phyloP scores from a whole-genome alignment of 129 eudicot genomes.

The Saussurea involucrata region DNA sequence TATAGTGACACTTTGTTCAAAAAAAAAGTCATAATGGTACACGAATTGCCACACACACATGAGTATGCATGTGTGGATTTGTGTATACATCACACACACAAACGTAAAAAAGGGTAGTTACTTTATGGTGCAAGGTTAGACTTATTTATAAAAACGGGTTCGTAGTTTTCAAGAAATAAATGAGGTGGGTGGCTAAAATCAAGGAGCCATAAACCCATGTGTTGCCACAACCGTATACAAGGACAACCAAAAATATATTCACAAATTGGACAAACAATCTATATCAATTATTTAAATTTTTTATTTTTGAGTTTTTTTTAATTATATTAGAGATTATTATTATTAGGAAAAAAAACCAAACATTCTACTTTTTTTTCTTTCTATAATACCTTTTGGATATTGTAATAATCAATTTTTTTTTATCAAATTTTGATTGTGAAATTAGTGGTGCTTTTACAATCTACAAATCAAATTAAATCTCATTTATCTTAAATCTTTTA shows the following conservation, averaged over 20 bases:
- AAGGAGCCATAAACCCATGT: conserved; percentile 43
- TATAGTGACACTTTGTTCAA: conserved; percentile 29
- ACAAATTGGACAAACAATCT: too few species aligned
- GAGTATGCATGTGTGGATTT: conserved; percentile 35
- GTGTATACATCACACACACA: conserved; percentile 41
- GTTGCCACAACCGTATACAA: conserved; percentile 20
- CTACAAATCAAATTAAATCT: too few species aligned
- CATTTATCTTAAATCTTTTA: too few species aligned
- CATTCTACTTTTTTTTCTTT: too few species aligned
- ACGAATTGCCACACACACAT: conserved; percentile 31
- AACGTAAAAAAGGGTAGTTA: conserved; percentile 40
- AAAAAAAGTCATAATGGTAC: conserved; percentile 30
- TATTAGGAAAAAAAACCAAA: too few species aligned
- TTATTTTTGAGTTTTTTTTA: too few species aligned
- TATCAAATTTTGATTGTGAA: too few species aligned
- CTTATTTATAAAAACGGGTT: conserved; percentile 14
- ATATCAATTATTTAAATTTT: too few species aligned
- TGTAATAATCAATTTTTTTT: too few species aligned
- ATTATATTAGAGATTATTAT: too few species aligned
- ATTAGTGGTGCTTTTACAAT: too few species aligned
- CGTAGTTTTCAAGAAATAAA: conserved; percentile 32
- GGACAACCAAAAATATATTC: conserved; percentile 29
- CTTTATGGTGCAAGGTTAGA: conserved; percentile 42
- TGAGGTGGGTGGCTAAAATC: conserved; percentile 30
- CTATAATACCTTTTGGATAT: too few species aligned